These are phyloP conservation scores for Cucumis cinereus DNA, from an alignment of 306 rosid species.

Conservation along the genomic window DNA sequence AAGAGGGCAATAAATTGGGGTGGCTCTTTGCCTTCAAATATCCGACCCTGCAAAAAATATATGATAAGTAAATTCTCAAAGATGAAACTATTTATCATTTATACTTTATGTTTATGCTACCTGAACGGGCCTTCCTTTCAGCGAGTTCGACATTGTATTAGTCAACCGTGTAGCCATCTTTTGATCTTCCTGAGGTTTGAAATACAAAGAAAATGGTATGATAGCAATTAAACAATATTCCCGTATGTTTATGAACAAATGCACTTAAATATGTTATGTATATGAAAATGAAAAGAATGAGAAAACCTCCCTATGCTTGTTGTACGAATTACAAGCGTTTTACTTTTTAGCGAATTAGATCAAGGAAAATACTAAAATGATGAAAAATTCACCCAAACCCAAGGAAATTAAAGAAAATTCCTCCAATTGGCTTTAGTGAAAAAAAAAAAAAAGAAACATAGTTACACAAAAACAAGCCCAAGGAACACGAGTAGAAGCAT, in stretches of 20 bases:
- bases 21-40: slow-evolving; percentile 84
- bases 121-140: slow-evolving; percentile 99
- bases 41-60: slow-evolving; percentile 61
- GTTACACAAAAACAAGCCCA: background rate
- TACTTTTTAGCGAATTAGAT: background rate
- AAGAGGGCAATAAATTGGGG: slow-evolving; percentile 85
- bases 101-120: slow-evolving; percentile 23
- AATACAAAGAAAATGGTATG: slow-evolving; percentile 5
- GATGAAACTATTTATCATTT: background rate
- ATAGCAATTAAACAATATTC: background rate
- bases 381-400: background rate
- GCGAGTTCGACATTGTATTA: slow-evolving; percentile 77
- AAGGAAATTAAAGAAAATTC: background rate
- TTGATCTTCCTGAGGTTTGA: slow-evolving; percentile 70
- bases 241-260: background rate
- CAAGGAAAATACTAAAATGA: background rate
- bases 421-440: background rate
- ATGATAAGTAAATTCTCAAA: background rate
- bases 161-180: slow-evolving; percentile 75
- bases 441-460: background rate
- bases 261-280: background rate
- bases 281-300: background rate
- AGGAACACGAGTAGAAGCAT: background rate
- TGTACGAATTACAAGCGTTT: background rate
- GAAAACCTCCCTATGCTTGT: background rate